phyloP scores from a whole-genome alignment of 805 yeast species.

The Vanderwaltozyma verrucispora region DNA sequence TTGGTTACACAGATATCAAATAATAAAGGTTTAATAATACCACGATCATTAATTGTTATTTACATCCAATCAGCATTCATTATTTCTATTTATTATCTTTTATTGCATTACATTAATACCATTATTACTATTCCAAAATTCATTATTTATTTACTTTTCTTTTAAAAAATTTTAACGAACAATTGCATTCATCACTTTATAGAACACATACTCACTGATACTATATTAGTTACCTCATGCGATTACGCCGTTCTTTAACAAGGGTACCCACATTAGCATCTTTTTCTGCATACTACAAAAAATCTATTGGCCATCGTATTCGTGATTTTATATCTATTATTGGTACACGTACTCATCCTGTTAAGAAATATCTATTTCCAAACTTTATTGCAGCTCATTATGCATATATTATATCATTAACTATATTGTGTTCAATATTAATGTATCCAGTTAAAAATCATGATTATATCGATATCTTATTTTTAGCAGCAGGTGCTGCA shows the following conservation, averaged over 20 bases:
- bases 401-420: conserved; percentile 50
- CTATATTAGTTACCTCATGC: background rate
- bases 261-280: conserved; percentile 18
- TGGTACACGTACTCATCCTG: conserved; percentile 27
- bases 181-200: background rate
- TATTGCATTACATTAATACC: no score
- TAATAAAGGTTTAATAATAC: no score
- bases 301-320: conserved; percentile 31
- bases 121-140: no score
- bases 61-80: no score
- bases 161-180: no score
- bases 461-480: conserved; percentile 67
- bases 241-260: conserved; percentile 12
- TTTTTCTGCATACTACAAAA: conserved; percentile 19
- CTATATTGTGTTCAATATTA: conserved; percentile 60
- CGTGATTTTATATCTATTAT: conserved; percentile 30
- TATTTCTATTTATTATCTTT: no score
- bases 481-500: conserved; percentile 62
- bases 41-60: no score
- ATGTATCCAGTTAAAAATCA: conserved; percentile 64
- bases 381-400: conserved; percentile 55
- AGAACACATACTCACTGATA: background rate
- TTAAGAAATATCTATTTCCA: conserved; percentile 32
- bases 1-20: no score
- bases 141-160: no score